phyloP scores from a whole-genome alignment of 495 filamentous ascomycete species.

The Amorphotheca resinae region DNA sequence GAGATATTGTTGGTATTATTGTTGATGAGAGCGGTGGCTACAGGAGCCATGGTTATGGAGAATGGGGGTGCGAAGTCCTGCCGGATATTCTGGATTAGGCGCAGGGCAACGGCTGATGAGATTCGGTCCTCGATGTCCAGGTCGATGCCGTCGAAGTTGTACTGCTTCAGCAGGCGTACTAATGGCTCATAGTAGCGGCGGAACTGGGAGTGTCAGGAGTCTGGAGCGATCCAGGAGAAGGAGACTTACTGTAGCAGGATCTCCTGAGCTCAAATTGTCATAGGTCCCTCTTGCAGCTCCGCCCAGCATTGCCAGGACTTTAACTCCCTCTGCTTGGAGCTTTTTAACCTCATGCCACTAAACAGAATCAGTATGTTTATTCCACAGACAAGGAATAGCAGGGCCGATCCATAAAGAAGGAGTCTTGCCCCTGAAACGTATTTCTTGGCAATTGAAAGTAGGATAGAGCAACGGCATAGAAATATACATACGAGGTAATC shows the following conservation, averaged over 20 bases:
- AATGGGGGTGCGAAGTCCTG: not conserved
- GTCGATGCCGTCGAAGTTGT: conserved; percentile 1
- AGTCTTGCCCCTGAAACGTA: no score
- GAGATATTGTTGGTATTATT: not conserved
- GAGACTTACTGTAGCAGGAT: not conserved
- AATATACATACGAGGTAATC: no score
- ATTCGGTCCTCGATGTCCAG: not conserved
- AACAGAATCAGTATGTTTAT: no score
- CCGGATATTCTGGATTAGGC: not conserved
- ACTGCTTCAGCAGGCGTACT: not conserved
- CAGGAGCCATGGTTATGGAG: not conserved
- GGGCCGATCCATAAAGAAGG: no score
- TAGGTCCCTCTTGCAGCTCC: conserved; percentile 26
- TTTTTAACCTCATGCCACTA: conserved; percentile 29
- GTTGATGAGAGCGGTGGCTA: not conserved
- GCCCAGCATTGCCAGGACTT: conserved; percentile 32
- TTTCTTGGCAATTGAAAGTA: no score
- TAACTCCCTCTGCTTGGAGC: conserved; percentile 29
- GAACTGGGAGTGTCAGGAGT: conserved; percentile 14
- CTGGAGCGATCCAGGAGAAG: not conserved
- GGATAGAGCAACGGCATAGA: no score
- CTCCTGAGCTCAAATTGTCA: conserved; percentile 21
- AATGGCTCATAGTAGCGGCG: conserved; percentile 17
- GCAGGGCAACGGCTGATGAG: not conserved
- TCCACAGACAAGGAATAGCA: no score